phyloP scores from a whole-genome alignment of 768 basidiomycete species.

The Naganishia onofrii region DNA sequence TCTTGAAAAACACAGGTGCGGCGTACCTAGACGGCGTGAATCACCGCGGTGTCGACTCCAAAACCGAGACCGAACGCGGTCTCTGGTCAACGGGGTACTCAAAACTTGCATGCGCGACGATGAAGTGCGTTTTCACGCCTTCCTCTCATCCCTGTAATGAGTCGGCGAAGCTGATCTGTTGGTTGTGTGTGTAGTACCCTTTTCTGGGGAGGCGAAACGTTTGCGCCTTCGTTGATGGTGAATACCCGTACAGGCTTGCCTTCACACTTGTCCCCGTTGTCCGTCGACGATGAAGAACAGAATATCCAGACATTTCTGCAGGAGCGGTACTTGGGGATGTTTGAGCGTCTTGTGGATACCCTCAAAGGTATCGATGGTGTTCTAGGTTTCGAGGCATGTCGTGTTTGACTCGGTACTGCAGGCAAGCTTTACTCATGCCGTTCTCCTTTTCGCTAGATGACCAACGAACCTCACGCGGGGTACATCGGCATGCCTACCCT shows the following conservation, averaged over 20 bases:
- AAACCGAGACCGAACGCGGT: conserved; percentile 69
- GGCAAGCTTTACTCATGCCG: no score
- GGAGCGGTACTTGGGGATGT: conserved; percentile 73
- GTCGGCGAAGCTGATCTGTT: not conserved
- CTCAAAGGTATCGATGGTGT: conserved; percentile 75
- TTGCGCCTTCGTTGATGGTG: conserved; percentile 69
- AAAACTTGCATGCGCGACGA: conserved; percentile 86
- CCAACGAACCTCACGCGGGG: conserved; percentile 93
- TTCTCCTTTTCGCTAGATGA: conserved; percentile 59
- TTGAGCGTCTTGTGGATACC: conserved; percentile 63
- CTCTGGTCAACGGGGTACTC: conserved; percentile 92
- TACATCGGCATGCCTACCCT: conserved; percentile 80
- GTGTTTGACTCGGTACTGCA: no score
- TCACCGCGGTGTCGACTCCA: conserved; percentile 60
- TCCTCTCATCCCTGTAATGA: not conserved
- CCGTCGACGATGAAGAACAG: conserved; percentile 8
- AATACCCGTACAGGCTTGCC: conserved; percentile 29
- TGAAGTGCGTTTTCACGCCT: conserved; percentile 58
- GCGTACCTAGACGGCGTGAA: conserved; percentile 82
- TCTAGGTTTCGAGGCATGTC: conserved; percentile 78
- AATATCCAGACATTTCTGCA: conserved; percentile 81
- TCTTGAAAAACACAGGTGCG: conserved; percentile 75
- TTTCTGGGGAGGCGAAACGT: conserved; percentile 88
- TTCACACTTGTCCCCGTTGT: not conserved
- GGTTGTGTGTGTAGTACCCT: conserved; percentile 63